Evolutionary conservation across 805 yeast species (phyloP).

Genomic region (Komagataella populi): DNA sequence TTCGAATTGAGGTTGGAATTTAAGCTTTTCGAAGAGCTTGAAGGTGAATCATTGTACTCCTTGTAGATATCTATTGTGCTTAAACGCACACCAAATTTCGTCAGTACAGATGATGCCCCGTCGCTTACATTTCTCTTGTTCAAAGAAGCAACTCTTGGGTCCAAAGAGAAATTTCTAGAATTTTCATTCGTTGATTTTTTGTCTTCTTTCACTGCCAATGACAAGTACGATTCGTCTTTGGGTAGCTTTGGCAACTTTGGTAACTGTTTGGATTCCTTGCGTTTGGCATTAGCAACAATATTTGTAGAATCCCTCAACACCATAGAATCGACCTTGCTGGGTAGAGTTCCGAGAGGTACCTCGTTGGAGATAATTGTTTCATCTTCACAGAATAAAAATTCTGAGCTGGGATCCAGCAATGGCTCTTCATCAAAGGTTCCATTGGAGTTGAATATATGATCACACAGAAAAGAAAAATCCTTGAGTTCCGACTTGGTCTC

Average conservation of each 20-base stretch:
- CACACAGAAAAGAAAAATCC: slow-evolving; percentile 4
- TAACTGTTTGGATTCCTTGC: not conserved
- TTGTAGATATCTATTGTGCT: slow-evolving; percentile 10
- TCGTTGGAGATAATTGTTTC: not conserved
- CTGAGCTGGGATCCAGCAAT: not conserved
- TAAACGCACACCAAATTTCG: slow-evolving; percentile 15
- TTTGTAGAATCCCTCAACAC: not conserved
- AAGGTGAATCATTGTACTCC: not conserved
- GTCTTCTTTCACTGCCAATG: not conserved
- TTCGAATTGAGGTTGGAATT: not conserved
- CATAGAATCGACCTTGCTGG: not conserved
- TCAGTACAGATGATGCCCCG: slow-evolving; percentile 11
- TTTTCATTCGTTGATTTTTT: not conserved
- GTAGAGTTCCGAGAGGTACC: not conserved
- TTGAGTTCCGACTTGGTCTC: slow-evolving; percentile 3
- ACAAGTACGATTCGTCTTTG: not conserved
- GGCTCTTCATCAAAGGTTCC: not conserved
- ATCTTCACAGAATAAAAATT: not conserved
- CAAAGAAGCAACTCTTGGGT: slow-evolving; percentile 7
- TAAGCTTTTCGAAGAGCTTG: not conserved
- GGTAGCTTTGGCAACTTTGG: slow-evolving; percentile 1
- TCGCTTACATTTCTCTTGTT: slow-evolving; percentile 2
- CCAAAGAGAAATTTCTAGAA: slow-evolving; percentile 4
- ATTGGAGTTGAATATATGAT: slow-evolving; percentile 2
- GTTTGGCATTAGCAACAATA: not conserved